Evolutionary conservation across 192 early-diverging fungal species (phyloP), one percentile per base, ranked within the genome.

Genomic region (Lunasporangiospora selenospora): DNA sequence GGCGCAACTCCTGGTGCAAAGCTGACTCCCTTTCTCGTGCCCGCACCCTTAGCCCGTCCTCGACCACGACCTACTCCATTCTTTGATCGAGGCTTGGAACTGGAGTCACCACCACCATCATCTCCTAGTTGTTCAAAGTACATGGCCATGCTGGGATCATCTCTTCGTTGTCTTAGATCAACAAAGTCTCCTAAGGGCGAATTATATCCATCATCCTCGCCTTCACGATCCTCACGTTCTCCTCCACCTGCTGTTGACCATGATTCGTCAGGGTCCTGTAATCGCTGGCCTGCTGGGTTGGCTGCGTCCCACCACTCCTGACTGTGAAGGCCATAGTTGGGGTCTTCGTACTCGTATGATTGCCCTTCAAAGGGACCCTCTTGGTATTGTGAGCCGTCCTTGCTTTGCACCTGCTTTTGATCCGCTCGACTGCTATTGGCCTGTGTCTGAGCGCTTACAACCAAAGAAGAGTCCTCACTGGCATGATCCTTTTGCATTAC

Each of bases 51-150:
- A n/a, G n/a, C n/a, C n/a, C n/a, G n/a, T n/a, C n/a, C n/a, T n/a
- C n/a, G n/a, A n/a, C n/a, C n/a, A n/a, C n/a, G n/a, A 26, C 45
- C 45, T 46, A 11, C 44, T 47, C 21, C 24, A 13, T 21, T 47
- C 45, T 26, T 26, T 11, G 15, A 21, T 16, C 13, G 23, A 9
- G 45, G 29, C 5, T 13, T 47, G 23, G 45, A 47, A 27, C 45
- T 26, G 15, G 45, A 47, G 45, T 26, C 24, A 3, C 8, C 44
- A 1, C 45, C 10, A 21, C 23, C 24, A 27, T 47, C 29, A 26
- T 15, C 7, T 26, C 24, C 40, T 37, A 76, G 57, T 26, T 76
- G 75, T 1, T 67, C 65, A 62, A 76, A 76, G 49, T 62, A 76
- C 59, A 67, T 61, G 5, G 65, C 75, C 23, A 67, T 18, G 2